Percentiles rank a stretch among this genome's conserved stretches.
Evolutionary conservation across 208 protist genomes (phyloP).

Genomic region (Trypanosoma platydactyli): DNA sequence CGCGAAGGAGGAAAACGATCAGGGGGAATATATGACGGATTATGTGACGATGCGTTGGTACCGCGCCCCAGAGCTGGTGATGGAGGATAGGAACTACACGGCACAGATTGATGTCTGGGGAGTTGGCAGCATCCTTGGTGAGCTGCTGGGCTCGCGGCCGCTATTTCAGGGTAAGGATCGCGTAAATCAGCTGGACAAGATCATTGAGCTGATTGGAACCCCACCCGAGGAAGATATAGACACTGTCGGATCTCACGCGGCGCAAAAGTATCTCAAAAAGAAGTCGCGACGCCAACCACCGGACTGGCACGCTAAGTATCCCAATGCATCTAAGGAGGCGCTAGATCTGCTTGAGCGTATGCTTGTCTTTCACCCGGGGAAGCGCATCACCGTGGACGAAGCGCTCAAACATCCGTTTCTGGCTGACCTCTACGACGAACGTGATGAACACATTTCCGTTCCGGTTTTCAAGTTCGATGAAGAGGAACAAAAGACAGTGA

Average conservation of each 20-base stretch:
- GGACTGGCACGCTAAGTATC: constrained; percentile 79
- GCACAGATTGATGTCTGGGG: constrained; percentile 92
- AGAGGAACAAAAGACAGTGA: constrained; percentile 59
- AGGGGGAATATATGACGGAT: constrained; percentile 92
- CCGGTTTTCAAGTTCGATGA: constrained; percentile 84
- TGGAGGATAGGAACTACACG: constrained; percentile 91
- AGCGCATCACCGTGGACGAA: constrained; percentile 90
- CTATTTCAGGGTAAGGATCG: constrained; percentile 90
- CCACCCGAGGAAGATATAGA: constrained; percentile 85
- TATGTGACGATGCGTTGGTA: constrained; percentile 96
- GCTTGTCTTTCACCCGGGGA: constrained; percentile 92
- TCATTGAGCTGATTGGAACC: constrained; percentile 92
- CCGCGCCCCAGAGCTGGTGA: constrained; percentile 92
- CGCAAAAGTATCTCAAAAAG: constrained; percentile 88
- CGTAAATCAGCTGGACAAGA: constrained; percentile 91
- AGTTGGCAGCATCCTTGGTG: constrained; percentile 88
- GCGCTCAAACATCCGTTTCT: constrained; percentile 91
- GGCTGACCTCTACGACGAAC: constrained; percentile 80
- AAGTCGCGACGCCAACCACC: constrained; percentile 46
- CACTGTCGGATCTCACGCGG: constrained; percentile 69
- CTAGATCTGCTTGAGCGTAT: constrained; percentile 91
- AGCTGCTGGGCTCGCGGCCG: constrained; percentile 83
- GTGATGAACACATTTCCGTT: constrained; percentile 57
- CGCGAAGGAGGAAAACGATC: constrained; percentile 85
- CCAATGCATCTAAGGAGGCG: constrained; percentile 67